Base-by-base conservation (phyloP, 345 rosid genomes). In the Gossypium australe region DNA sequence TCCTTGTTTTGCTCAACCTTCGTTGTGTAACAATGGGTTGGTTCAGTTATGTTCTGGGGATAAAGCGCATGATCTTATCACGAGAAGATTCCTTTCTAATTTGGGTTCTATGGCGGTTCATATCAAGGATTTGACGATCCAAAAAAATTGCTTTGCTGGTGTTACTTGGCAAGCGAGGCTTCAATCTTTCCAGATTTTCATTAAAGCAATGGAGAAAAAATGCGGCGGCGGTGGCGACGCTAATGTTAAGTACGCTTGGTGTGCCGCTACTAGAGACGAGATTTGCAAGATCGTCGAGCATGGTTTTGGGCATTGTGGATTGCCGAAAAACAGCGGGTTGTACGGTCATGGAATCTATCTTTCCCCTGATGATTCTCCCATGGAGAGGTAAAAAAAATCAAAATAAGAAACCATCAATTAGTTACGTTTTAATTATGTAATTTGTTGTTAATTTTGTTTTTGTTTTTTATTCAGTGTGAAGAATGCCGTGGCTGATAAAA, bases 171-270 rank as follows among this genome's bases (percentile, higher is more conserved):
- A 78, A 74, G 98, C 93, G 0, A 88, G 84, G 68, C 56, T 84
- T 49, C 89, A 85, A 34, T 76, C 89, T 1, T 95, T 89, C 73
- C 88, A 84, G 78, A 74, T 89, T 47, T 88, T 80, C 22, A 22
- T 57, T 9, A 86, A 77, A 75, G 93, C 97, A 20, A 74, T 83
- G 80, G 87, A 82, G 77, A 70, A 45, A 24, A 89, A 90, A 49
- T 47, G 81, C 45, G 84, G 79, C 14, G 94, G 90, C 41, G 84
- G 79, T 11, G 94, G 91, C 8, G 47, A 80, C 53, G 80, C 92
- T 8, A 92, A 85, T 75, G 71, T 91, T 44, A 91, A 82, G 75
- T 85, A 78, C 34, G 98, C 85, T 63, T 93, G 99, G 99, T 88
- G 82, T 71, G 72, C 88, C 20, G 86, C 85, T 27, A 1, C 78